Evolutionary conservation across 495 filamentous ascomycete species (phyloP), one percentile per base, ranked within the genome.

Genomic region (Neurospora sp.): DNA sequence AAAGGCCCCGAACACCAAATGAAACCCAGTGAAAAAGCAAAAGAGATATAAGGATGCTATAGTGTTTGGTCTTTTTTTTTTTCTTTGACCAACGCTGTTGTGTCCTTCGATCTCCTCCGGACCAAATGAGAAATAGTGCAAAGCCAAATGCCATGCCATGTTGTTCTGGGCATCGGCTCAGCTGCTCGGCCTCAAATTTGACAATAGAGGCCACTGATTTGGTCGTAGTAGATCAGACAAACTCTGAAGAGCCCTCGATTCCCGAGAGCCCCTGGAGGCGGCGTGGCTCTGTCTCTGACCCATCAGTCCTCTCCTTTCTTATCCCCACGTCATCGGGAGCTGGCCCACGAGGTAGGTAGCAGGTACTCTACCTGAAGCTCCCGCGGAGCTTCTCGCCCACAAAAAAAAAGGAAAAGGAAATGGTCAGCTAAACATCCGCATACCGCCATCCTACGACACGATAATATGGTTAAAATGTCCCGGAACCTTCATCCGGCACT

Each of bases 391-490:
- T 16, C 3, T 31, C 41, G 14, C 42, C 9, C 41, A 4, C 31
- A 35, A 39, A 35, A 53, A 38, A 18, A 31, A 31, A 41, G 39
- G 27, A 40, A 41, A 31, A 27, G 40, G n/a, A 14, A 61, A 35
- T 18, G 27, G 12, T 45, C 42, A 68, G 42, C 73, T 75, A 16
- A 38, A 9, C 14, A 20, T 16, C 14, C 38, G 27, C 3, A 73
- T 77, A 27, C 68, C 20, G 10, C 22, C 61, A 35, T 77, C 78
- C 83, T 86, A 86, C 27, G 85, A 86, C 38, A 86, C 80, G 44
- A 93, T 87, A 68, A 95, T 94, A 81, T 97, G 94, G 76, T 90
- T 94, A 76, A 94, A 95, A 80, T 97, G 94, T 0, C 94, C 93
- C 0, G 93, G 93, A 39, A 95, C 90, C 80, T 89, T 91, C 75